Conservation (phyloP, 495 filamentous ascomycete genomes). For the Aspergillus bertholletiae region DNA sequence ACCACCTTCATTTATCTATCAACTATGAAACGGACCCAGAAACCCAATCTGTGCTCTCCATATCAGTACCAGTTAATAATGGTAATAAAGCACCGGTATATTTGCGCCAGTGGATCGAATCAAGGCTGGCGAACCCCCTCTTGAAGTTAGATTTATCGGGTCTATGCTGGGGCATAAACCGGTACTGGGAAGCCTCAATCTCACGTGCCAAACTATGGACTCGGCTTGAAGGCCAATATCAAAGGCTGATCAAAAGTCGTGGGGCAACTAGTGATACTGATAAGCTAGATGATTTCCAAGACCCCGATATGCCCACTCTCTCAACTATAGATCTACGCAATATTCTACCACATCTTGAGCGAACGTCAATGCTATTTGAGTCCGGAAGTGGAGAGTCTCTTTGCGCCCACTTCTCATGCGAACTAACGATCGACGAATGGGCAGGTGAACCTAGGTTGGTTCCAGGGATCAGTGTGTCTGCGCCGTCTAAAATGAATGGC, state of each 20-base stretch:
- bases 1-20: constrained; percentile 32
- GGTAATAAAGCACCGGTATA: constrained; percentile 26
- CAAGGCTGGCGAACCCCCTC: constrained; percentile 33
- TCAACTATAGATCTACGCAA: constrained; percentile 25
- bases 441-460: constrained; percentile 37
- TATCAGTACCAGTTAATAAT: constrained; percentile 26
- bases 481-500: constrained; percentile 6
- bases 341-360: constrained; percentile 36
- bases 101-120: constrained; percentile 40
- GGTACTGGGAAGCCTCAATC: constrained; percentile 40
- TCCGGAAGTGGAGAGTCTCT: constrained; percentile 11
- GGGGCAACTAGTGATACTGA: background rate
- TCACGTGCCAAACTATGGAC: constrained; percentile 39
- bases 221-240: constrained; percentile 26
- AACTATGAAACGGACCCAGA: constrained; percentile 40
- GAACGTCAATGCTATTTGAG: constrained; percentile 37
- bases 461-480: constrained; percentile 34
- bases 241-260: background rate
- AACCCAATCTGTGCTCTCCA: constrained; percentile 30
- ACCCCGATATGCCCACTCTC: constrained; percentile 8
- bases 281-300: background rate
- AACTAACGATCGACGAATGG: constrained; percentile 36
- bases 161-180: constrained; percentile 41
- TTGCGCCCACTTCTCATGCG: constrained; percentile 31
- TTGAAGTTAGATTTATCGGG: constrained; percentile 39